Percentiles rank a stretch among this genome's conserved stretches.
phyloP scores from a whole-genome alignment of 129 eudicot genomes.

The Flaveria robusta region DNA sequence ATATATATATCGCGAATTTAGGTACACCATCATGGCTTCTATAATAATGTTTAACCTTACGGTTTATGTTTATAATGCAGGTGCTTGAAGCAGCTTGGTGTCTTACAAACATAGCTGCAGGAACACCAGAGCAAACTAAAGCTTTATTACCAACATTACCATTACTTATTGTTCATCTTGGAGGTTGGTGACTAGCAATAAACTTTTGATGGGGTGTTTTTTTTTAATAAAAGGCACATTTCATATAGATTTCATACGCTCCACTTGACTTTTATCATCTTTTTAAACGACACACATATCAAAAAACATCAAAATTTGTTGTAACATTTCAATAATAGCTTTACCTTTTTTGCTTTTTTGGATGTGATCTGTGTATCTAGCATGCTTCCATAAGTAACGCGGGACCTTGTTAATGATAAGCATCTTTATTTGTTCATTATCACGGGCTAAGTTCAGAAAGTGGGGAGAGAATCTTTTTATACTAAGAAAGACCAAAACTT shows the following conservation, averaged over 20 bases:
- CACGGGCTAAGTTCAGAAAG: conserved; percentile 33
- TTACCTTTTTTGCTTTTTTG: conserved; percentile 33
- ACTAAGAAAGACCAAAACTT: conserved; percentile 24
- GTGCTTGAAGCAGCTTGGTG: conserved; percentile 99
- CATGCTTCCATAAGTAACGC: conserved; percentile 31
- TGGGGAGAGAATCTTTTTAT: conserved; percentile 27
- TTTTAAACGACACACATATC: conserved; percentile 28
- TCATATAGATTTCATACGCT: conserved; percentile 27
- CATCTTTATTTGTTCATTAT: conserved; percentile 38
- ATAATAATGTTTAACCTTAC: not conserved
- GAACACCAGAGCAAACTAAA: conserved; percentile 91
- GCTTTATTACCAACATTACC: conserved; percentile 90
- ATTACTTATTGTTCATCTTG: conserved; percentile 88
- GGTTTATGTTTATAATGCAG: conserved; percentile 41
- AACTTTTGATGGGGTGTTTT: not conserved
- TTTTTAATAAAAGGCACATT: conserved; percentile 10
- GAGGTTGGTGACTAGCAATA: conserved; percentile 54
- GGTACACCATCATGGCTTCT: no score
- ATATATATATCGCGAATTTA: no score
- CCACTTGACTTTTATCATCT: conserved; percentile 32
- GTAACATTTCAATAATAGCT: conserved; percentile 25
- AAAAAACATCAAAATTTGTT: conserved; percentile 25
- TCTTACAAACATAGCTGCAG: conserved; percentile 95
- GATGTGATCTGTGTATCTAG: conserved; percentile 24
- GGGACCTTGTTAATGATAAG: conserved; percentile 36